phyloP scores from a whole-genome alignment of 2,329 filamentous ascomycete species.

The Penicillium sp. region DNA sequence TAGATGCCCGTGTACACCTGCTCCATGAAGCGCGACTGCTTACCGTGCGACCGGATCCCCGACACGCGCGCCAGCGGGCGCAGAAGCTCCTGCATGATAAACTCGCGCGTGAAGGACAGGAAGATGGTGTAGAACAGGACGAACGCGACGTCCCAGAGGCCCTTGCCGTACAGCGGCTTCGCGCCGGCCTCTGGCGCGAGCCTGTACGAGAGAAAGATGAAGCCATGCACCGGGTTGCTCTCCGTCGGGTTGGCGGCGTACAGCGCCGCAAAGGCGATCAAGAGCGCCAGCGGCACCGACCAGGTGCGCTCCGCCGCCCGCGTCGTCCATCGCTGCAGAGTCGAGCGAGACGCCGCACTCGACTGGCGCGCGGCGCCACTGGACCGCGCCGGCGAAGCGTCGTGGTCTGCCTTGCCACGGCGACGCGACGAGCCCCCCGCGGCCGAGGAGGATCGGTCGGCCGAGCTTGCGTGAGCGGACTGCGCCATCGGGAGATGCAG shows the following conservation, averaged over 20 bases:
- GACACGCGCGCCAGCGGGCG: slow-evolving; percentile 66
- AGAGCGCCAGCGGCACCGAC: slow-evolving; percentile 65
- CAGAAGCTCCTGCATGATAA: slow-evolving; percentile 85
- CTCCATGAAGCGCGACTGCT: slow-evolving; percentile 88
- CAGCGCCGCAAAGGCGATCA: slow-evolving; percentile 58
- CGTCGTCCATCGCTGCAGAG: background rate
- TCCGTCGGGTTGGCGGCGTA: slow-evolving; percentile 72
- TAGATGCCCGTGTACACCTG: slow-evolving; percentile 89
- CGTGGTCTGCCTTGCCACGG: background rate
- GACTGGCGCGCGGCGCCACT: no score
- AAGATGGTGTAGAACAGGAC: slow-evolving; percentile 83
- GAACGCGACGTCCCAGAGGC: slow-evolving; percentile 76
- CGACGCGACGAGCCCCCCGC: background rate
- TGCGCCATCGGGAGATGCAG: no score
- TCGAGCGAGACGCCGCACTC: no score
- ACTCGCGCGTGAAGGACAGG: slow-evolving; percentile 85
- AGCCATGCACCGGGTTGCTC: slow-evolving; percentile 70
- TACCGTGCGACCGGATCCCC: slow-evolving; percentile 66
- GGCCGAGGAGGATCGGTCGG: no score
- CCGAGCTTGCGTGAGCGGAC: no score
- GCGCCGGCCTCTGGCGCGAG: slow-evolving; percentile 51
- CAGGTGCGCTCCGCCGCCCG: slow-evolving; percentile 50
- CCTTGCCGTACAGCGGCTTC: slow-evolving; percentile 74
- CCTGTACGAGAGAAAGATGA: slow-evolving; percentile 84
- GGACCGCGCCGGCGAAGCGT: no score